phyloP scores from a whole-genome alignment of 1,284 basidiomycete genomes.

The Sutorius eximius region DNA sequence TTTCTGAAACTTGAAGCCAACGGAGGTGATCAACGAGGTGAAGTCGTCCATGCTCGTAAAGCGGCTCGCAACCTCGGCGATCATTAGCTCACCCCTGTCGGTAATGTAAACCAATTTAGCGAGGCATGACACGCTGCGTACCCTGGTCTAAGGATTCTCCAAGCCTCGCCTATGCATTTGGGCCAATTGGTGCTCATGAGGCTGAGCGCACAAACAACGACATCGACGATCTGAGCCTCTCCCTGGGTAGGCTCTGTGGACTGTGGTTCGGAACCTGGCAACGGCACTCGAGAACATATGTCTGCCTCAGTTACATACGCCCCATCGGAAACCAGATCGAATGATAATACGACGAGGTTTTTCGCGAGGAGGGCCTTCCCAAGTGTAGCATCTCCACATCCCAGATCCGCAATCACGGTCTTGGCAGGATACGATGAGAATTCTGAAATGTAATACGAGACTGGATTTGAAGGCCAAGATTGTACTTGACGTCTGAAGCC shows the following conservation, averaged over 20 bases:
- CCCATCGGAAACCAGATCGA: constrained; percentile 77
- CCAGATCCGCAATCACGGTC: constrained; percentile 88
- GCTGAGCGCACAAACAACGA: constrained; percentile 91
- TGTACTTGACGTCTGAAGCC: constrained; percentile 89
- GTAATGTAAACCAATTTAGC: constrained; percentile 6
- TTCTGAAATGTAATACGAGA: constrained; percentile 68
- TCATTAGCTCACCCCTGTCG: constrained; percentile 79
- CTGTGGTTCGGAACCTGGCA: constrained; percentile 76
- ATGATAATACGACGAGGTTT: constrained; percentile 74
- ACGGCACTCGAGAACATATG: constrained; percentile 69
- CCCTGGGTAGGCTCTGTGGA: constrained; percentile 45
- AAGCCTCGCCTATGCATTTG: constrained; percentile 84
- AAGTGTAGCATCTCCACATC: constrained; percentile 92
- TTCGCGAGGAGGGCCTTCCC: constrained; percentile 72
- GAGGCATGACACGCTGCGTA: constrained; percentile 43
- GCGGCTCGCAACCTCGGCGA: constrained; percentile 95
- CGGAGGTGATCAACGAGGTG: constrained; percentile 61
- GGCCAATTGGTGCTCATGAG: constrained; percentile 99
- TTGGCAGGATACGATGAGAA: constrained; percentile 61
- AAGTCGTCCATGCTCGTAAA: constrained; percentile 81
- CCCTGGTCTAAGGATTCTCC: constrained; percentile 81
- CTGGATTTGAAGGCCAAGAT: constrained; percentile 89
- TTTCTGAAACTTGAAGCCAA: constrained; percentile 78
- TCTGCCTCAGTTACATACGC: constrained; percentile 78
- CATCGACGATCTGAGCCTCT: constrained; percentile 80